These are phyloP conservation scores for Mallotus repandus DNA, from an alignment of 441 rosid species.

Conservation along the genomic window DNA sequence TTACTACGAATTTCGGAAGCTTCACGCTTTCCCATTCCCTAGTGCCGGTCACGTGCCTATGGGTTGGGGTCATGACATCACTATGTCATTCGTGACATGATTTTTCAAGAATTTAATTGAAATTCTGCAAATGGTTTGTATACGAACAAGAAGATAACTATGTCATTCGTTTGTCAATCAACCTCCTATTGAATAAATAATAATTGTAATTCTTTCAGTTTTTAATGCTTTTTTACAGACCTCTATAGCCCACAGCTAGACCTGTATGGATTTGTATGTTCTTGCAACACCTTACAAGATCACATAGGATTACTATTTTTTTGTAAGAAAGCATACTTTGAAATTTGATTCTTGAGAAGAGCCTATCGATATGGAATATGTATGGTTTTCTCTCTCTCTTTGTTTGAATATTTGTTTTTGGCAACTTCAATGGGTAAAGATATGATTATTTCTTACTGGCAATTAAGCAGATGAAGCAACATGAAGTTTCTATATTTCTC, in stretches of 20 bases:
- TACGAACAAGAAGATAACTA: too few relatives aligned
- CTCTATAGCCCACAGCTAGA: conserved; percentile 82
- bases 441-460: conserved; percentile 8
- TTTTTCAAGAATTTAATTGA: too few relatives aligned
- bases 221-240: conserved; percentile 46
- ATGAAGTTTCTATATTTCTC: conserved; percentile 86
- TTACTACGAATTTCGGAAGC: too few relatives aligned
- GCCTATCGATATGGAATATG: conserved; percentile 79
- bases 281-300: conserved; percentile 94
- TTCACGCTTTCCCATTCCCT: too few relatives aligned
- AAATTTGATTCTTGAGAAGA: conserved; percentile 91
- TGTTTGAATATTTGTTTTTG: conserved; percentile 5
- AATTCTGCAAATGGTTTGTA: too few relatives aligned
- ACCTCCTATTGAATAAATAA: background rate
- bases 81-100: too few relatives aligned
- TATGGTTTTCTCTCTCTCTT: conserved; percentile 21
- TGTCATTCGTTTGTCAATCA: too few relatives aligned
- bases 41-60: too few relatives aligned
- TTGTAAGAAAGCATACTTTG: conserved; percentile 72
- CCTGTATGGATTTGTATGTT: conserved; percentile 94
- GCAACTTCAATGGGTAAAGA: conserved; percentile 4
- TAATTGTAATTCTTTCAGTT: background rate
- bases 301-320: conserved; percentile 93
- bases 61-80: too few relatives aligned
- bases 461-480: conserved; percentile 69